Evolutionary conservation across 345 rosid species (phyloP).

Genomic region (Balakata baccata): DNA sequence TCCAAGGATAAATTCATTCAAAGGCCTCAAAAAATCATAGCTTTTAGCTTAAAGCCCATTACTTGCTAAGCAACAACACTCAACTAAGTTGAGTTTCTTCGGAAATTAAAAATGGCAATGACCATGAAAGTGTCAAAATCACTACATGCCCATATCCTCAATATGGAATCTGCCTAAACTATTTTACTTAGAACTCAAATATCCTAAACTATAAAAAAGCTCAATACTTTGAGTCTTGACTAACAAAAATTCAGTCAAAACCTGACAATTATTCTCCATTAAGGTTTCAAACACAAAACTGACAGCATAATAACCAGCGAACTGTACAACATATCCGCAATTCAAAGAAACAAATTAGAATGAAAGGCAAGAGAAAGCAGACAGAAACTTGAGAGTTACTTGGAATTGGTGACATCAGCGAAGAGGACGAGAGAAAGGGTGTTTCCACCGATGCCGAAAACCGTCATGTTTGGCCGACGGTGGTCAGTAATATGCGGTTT

Average conservation of each 20-base stretch:
- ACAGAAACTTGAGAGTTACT: constrained; percentile 38
- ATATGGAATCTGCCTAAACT: background rate
- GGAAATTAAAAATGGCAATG: background rate
- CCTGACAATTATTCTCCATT: background rate
- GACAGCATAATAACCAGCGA: background rate
- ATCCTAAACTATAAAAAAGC: background rate
- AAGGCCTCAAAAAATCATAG: background rate
- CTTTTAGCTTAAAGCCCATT: background rate
- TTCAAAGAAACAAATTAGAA: background rate
- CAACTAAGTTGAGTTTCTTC: too few species aligned
- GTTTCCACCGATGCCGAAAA: constrained; percentile 43
- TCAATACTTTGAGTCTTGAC: background rate
- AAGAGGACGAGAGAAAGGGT: constrained; percentile 65
- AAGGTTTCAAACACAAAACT: background rate
- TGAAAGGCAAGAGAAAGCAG: background rate
- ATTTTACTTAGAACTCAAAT: background rate
- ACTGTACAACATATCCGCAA: background rate
- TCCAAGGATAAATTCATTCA: background rate
- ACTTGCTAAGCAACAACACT: background rate
- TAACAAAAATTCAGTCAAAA: background rate
- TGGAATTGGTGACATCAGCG: constrained; percentile 68
- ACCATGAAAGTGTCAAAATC: background rate
- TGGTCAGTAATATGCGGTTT: background rate
- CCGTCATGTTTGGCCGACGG: constrained; percentile 45
- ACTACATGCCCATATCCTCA: background rate